Evolutionary conservation across 441 rosid species (phyloP).

Genomic region (Bocquillonia castaneifolia): DNA sequence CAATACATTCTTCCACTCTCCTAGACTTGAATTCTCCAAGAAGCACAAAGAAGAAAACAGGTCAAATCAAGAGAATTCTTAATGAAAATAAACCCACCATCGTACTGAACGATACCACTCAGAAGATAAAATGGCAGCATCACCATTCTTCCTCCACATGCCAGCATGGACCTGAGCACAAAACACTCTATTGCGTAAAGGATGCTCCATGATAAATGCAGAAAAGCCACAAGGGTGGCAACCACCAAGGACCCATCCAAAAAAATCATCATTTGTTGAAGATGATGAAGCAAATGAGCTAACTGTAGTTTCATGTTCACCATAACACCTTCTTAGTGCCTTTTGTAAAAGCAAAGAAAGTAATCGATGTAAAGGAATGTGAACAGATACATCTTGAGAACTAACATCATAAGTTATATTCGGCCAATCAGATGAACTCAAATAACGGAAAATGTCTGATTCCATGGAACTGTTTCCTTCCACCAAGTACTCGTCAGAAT

Average conservation of each 20-base stretch:
- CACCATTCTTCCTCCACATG: slow-evolving; percentile 98
- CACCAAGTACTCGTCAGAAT: slow-evolving; percentile 34
- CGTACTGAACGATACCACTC: slow-evolving; percentile 87
- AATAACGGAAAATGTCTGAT: slow-evolving; percentile 33
- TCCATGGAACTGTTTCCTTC: slow-evolving; percentile 36
- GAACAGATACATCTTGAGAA: slow-evolving; percentile 74
- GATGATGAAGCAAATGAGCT: slow-evolving; percentile 33
- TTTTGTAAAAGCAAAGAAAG: slow-evolving; percentile 80
- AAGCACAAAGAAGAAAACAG: slow-evolving; percentile 1
- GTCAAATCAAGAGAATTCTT: background rate
- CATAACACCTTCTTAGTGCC: slow-evolving; percentile 58
- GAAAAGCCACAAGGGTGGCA: slow-evolving; percentile 82
- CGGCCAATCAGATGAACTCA: slow-evolving; percentile 72
- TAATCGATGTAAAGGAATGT: slow-evolving; percentile 78
- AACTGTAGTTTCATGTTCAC: slow-evolving; percentile 42
- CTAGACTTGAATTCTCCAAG: slow-evolving; percentile 5
- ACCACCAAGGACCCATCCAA: slow-evolving; percentile 52
- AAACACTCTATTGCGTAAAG: slow-evolving; percentile 83
- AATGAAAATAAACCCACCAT: slow-evolving; percentile 48
- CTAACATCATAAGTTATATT: slow-evolving; percentile 72
- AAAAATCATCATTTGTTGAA: slow-evolving; percentile 44
- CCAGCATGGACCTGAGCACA: slow-evolving; percentile 92
- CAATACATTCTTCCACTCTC: background rate
- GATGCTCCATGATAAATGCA: slow-evolving; percentile 88
- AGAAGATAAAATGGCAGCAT: slow-evolving; percentile 60